phyloP scores from a whole-genome alignment of 176 grass and related monocot genomes.

The Olyra latifolia region DNA sequence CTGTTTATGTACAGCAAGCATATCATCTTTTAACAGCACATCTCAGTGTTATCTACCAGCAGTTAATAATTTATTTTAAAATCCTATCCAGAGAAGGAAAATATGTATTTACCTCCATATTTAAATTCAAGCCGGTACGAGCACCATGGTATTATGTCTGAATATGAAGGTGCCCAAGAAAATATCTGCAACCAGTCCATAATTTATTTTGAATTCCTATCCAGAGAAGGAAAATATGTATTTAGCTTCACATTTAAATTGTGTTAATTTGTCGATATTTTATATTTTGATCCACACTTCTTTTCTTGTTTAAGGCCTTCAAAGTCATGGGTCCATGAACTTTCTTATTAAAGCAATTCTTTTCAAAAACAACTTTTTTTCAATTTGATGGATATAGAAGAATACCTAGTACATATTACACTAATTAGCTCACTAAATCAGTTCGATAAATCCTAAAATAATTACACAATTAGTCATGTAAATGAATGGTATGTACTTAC shows the following conservation, averaged over 20 bases:
- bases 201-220: not conserved
- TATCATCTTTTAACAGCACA: not conserved
- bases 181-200: not conserved
- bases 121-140: not conserved
- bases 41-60: not conserved
- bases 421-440: not conserved
- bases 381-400: not conserved
- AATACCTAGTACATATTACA: not conserved
- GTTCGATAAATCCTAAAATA: not conserved
- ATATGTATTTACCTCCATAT: no score
- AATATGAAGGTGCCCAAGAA: not conserved
- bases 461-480: not conserved
- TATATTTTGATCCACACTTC: not conserved
- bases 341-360: not conserved
- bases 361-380: no score
- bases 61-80: no score
- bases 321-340: not conserved
- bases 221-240: not conserved
- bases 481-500: not conserved
- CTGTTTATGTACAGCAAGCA: not conserved
- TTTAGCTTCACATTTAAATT: not conserved
- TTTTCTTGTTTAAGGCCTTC: not conserved
- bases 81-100: no score
- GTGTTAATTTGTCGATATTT: not conserved
- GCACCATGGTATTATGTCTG: not conserved